Percentiles rank a stretch among this genome's conserved stretches.
Conservation (phyloP, 2,329 filamentous ascomycete genomes). For the Claviceps africana region DNA sequence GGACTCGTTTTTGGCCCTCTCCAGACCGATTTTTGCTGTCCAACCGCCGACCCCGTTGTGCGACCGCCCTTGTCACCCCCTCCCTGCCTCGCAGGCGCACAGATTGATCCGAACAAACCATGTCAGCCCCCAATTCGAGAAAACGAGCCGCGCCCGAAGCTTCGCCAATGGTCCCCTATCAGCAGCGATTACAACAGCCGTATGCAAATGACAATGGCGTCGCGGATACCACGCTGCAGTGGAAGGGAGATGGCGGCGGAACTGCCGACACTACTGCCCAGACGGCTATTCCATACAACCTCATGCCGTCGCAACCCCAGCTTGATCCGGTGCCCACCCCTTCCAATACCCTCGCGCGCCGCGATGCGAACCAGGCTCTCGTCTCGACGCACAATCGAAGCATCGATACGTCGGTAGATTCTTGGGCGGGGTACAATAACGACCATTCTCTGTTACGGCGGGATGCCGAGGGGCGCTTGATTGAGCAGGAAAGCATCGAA, state of each 20-base stretch:
- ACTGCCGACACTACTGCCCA: conserved; percentile 23
- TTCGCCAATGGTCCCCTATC: conserved; percentile 44
- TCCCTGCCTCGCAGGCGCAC: not conserved
- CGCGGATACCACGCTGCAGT: conserved; percentile 32
- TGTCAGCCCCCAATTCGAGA: conserved; percentile 40
- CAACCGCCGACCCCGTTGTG: not conserved
- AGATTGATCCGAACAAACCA: conserved; percentile 11
- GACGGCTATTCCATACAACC: conserved; percentile 23
- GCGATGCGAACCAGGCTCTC: conserved; percentile 36
- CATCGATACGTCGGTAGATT: conserved; percentile 26
- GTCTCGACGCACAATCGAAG: conserved; percentile 27
- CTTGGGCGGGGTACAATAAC: conserved; percentile 30
- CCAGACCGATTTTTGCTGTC: not conserved
- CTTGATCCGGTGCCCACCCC: conserved; percentile 21
- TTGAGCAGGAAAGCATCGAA: conserved; percentile 58
- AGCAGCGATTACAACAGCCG: conserved; percentile 34
- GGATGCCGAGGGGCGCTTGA: conserved; percentile 18
- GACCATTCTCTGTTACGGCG: conserved; percentile 24
- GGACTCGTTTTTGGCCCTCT: not conserved
- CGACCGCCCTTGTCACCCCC: not conserved
- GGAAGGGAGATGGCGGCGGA: conserved; percentile 27
- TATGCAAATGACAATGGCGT: conserved; percentile 32
- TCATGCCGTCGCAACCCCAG: conserved; percentile 23
- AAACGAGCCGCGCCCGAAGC: conserved; percentile 65
- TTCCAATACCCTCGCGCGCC: conserved; percentile 38